These are phyloP conservation scores for Nicotiana benthamiana DNA, from an alignment of 257 asterid genomes.

Conservation along the genomic window DNA sequence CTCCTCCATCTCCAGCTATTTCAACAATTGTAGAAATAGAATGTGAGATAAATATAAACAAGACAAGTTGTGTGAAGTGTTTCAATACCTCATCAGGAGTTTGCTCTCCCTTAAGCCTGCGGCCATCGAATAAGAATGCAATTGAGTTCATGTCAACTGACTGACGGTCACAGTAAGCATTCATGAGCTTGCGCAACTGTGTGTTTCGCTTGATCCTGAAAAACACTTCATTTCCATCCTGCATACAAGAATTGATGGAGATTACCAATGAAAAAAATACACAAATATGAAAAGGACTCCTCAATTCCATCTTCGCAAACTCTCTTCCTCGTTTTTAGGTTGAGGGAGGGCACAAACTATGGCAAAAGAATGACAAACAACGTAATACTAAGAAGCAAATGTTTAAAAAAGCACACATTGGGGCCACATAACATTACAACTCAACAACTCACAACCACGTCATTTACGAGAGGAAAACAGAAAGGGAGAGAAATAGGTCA, in stretches of 20 bases:
- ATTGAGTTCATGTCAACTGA: conserved; percentile 45
- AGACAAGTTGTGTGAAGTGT: neutral
- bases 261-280: neutral
- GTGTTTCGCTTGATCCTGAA: conserved; percentile 72
- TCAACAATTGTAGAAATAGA: neutral
- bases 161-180: conserved; percentile 58
- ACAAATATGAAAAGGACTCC: neutral
- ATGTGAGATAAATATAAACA: neutral
- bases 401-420: neutral
- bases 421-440: neutral
- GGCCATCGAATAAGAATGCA: conserved; percentile 55
- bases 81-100: conserved; percentile 40
- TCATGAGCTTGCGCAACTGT: conserved; percentile 62
- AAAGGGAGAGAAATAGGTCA: neutral
- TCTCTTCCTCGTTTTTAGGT: neutral
- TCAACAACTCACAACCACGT: neutral
- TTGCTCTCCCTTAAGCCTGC: conserved; percentile 39
- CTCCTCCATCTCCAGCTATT: conserved; percentile 28
- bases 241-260: neutral
- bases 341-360: neutral
- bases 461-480: neutral
- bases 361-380: neutral
- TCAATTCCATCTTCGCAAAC: neutral
- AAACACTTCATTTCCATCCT: conserved; percentile 34
- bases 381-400: neutral